Evolutionary conservation across 306 rosid genomes (phyloP).

Genomic region (Quercus aquifolioides): DNA sequence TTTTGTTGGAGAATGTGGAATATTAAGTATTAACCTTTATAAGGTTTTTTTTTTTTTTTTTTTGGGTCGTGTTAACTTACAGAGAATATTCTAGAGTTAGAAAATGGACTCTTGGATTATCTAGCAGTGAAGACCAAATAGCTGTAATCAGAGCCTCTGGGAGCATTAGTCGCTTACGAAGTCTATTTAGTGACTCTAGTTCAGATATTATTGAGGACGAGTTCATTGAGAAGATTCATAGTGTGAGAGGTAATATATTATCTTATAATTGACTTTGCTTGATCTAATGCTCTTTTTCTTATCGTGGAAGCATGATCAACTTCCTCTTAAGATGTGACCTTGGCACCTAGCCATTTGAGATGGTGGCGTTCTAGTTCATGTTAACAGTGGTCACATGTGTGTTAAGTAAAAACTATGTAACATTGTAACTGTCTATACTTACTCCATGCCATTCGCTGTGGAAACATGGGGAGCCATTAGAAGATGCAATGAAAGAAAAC

Average conservation of each 20-base stretch:
- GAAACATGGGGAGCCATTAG: background rate
- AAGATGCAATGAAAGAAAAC: background rate
- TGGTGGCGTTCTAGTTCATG: background rate
- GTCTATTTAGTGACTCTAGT: conserved; percentile 54
- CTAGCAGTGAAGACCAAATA: conserved; percentile 76
- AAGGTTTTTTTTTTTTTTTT: too few relatives aligned
- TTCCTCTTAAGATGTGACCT: background rate
- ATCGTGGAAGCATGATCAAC: background rate
- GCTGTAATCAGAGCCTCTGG: conserved; percentile 94
- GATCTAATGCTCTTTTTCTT: background rate
- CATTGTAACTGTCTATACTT: background rate
- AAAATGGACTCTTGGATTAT: conserved; percentile 75
- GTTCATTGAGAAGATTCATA: conserved; percentile 84
- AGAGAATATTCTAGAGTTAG: conserved; percentile 78
- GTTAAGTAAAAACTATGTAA: too few relatives aligned
- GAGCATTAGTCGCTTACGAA: conserved; percentile 60
- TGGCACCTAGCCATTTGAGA: background rate
- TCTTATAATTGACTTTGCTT: conserved; percentile 18
- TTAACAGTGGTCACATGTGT: background rate
- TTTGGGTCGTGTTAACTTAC: conserved; percentile 25
- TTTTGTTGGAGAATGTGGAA: background rate
- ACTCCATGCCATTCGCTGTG: background rate
- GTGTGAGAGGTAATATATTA: conserved; percentile 68
- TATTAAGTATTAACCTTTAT: background rate
- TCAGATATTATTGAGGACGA: conserved; percentile 73